These are phyloP conservation scores for Agastache rugosa DNA, from an alignment of 257 asterid genomes.

Conservation along the genomic window DNA sequence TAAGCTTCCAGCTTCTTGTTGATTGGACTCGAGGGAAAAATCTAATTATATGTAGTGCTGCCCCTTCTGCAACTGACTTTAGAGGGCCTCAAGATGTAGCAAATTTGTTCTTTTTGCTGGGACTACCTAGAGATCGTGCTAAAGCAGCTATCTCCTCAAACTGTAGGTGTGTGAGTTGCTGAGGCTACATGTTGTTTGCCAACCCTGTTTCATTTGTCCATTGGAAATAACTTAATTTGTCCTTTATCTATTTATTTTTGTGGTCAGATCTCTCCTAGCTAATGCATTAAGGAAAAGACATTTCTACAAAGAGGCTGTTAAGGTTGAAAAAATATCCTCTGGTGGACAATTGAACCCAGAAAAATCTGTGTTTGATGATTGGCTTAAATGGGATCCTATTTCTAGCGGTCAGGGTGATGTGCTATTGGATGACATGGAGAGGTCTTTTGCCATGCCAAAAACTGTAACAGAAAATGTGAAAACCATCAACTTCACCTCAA, in stretches of 20 bases:
- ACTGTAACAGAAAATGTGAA: slow-evolving; percentile 49
- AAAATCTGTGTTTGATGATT: slow-evolving; percentile 56
- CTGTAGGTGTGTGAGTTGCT: slow-evolving; percentile 61
- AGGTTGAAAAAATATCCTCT: slow-evolving; percentile 70
- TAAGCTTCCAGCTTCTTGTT: slow-evolving; percentile 73
- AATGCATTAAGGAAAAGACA: slow-evolving; percentile 71
- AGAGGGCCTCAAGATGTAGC: slow-evolving; percentile 91
- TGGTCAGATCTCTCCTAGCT: slow-evolving; percentile 71
- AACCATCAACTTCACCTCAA: slow-evolving; percentile 55
- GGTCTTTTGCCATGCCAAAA: slow-evolving; percentile 59
- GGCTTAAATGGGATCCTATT: slow-evolving; percentile 93
- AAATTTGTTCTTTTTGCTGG: slow-evolving; percentile 71
- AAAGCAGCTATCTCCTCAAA: slow-evolving; percentile 88
- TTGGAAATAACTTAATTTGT: background rate
- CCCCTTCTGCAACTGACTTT: slow-evolving; percentile 76
- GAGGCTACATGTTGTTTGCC: slow-evolving; percentile 15
- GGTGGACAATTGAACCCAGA: slow-evolving; percentile 42
- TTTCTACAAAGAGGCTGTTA: slow-evolving; percentile 74
- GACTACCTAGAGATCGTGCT: slow-evolving; percentile 75
- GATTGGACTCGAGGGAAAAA: slow-evolving; percentile 94
- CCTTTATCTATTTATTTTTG: slow-evolving; percentile 20
- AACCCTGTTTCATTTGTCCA: slow-evolving; percentile 14
- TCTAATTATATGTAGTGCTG: slow-evolving; percentile 74
- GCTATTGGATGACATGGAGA: slow-evolving; percentile 79
- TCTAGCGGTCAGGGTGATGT: slow-evolving; percentile 97